Conservation (phyloP, 1,284 basidiomycete genomes). For the Ustilago hordei region DNA sequence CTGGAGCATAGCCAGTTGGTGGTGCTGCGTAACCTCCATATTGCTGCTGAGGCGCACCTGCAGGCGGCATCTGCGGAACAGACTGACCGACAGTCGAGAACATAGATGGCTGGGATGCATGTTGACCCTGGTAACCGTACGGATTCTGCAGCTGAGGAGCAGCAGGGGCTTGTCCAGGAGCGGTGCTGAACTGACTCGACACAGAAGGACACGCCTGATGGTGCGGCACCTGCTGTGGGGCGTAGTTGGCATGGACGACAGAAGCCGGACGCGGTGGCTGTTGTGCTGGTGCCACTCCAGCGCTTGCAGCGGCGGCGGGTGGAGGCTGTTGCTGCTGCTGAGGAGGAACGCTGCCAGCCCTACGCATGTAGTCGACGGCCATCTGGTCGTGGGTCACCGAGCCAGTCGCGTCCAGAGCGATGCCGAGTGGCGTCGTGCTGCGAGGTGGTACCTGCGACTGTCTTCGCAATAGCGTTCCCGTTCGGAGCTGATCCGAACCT, state of each 20-base stretch:
- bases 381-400: constrained; percentile 83
- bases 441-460: constrained; percentile 51
- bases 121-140: constrained; percentile 38
- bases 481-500: constrained; percentile 29
- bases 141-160: constrained; percentile 32
- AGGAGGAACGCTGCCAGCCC: constrained; percentile 76
- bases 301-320: constrained; percentile 4
- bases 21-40: constrained; percentile 29
- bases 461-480: constrained; percentile 42
- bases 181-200: constrained; percentile 55
- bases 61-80: constrained; percentile 24
- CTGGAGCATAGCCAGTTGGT: constrained; percentile 22
- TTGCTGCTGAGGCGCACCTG: constrained; percentile 31
- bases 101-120: constrained; percentile 41
- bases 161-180: constrained; percentile 11
- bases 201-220: constrained; percentile 58
- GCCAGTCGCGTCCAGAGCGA: constrained; percentile 81
- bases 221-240: constrained; percentile 20
- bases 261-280: constrained; percentile 44
- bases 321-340: constrained; percentile 68
- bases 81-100: constrained; percentile 44
- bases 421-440: constrained; percentile 75
- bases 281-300: constrained; percentile 12
- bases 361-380: constrained; percentile 74
- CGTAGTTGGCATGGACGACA: constrained; percentile 42